Evolutionary conservation across 768 basidiomycete genomes (phyloP).

Genomic region (Mycena epipterygia): DNA sequence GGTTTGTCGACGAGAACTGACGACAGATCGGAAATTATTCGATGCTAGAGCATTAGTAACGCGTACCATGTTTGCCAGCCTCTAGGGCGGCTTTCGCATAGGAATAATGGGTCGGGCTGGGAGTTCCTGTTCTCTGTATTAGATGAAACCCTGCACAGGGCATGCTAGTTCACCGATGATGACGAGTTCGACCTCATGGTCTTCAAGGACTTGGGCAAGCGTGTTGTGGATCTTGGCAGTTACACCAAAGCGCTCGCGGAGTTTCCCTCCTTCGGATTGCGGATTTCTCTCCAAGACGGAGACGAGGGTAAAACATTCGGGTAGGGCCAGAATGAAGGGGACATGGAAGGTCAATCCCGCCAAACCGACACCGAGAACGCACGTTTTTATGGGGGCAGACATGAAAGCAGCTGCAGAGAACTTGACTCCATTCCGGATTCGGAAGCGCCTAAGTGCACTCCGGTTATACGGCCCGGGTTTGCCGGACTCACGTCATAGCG

Average conservation of each 20-base stretch:
- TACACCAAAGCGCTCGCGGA: slow-evolving; percentile 75
- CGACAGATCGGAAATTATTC: not conserved
- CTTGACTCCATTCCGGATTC: not conserved
- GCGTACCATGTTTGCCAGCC: slow-evolving; percentile 80
- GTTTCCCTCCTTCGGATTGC: slow-evolving; percentile 68
- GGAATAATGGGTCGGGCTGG: slow-evolving; percentile 79
- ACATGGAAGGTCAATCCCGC: slow-evolving; percentile 84
- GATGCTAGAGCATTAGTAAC: not conserved
- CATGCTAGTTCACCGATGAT: slow-evolving; percentile 59
- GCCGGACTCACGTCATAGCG: not conserved
- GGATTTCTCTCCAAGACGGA: slow-evolving; percentile 86
- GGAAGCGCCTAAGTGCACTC: not conserved
- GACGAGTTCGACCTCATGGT: slow-evolving; percentile 76
- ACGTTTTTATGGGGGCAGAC: slow-evolving; percentile 69
- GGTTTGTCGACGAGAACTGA: slow-evolving; percentile 88
- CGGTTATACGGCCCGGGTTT: no score
- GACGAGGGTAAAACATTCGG: slow-evolving; percentile 76
- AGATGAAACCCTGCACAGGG: not conserved
- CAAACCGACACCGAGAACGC: slow-evolving; percentile 84
- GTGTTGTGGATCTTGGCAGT: slow-evolving; percentile 69
- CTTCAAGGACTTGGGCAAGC: slow-evolving; percentile 71
- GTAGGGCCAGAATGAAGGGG: slow-evolving; percentile 82
- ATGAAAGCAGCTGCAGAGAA: not conserved
- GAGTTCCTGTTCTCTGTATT: slow-evolving; percentile 55
- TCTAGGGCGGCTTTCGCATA: slow-evolving; percentile 75